Base-by-base conservation (phyloP, 1,284 basidiomycete genomes). In the Termitomyces sp. region DNA sequence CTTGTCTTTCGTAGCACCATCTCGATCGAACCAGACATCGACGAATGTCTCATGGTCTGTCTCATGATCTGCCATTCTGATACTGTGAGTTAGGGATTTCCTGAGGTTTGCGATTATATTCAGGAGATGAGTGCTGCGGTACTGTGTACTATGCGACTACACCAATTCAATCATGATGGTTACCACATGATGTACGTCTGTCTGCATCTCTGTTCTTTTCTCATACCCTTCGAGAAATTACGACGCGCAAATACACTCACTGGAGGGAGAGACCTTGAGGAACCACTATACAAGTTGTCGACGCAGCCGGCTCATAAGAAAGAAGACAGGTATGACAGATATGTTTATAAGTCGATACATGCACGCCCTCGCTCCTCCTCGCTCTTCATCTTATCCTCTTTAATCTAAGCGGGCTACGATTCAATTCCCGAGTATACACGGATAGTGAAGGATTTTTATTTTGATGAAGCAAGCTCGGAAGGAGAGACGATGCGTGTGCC, bases 401-500 rank as follows among this genome's bases (percentile, higher is more conserved):
- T 12, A 31, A 31, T 45, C 28, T 31, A 31, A 19, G 43, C 28
- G 17, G 28, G 12, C 30, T 39, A 39, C 10, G 4, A 45, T 13
- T 15, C 1, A 3, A 24, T 13, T 42, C 40, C 40, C 40, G 24
- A 15, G 15, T 36, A 9, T 10, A n/a, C n/a, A 10, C n/a, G 26
- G n/a, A 17, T 19, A 2, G 4, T 7, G 17, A 13, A 30, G 5
- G 17, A 9, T 24, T 56, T 40, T 41, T 60, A 34, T 50, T 60
- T 49, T 49, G 46, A 49, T 28, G 48, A 28, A 26, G 54, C 53
- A 43, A 59, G 58, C 56, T 70, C 69, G 43, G 72, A 55, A 49
- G 64, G 64, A 58, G 75, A 65, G 71, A 90, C 73, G 63, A 97
- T 82, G 62, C 92, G 86, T 57, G 91, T 92, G 61, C 94, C 94